Percentiles rank a stretch among this genome's conserved stretches.
These are phyloP conservation scores for Calonectria leucothoes DNA, from an alignment of 2,329 filamentous ascomycete genomes.

Conservation along the genomic window DNA sequence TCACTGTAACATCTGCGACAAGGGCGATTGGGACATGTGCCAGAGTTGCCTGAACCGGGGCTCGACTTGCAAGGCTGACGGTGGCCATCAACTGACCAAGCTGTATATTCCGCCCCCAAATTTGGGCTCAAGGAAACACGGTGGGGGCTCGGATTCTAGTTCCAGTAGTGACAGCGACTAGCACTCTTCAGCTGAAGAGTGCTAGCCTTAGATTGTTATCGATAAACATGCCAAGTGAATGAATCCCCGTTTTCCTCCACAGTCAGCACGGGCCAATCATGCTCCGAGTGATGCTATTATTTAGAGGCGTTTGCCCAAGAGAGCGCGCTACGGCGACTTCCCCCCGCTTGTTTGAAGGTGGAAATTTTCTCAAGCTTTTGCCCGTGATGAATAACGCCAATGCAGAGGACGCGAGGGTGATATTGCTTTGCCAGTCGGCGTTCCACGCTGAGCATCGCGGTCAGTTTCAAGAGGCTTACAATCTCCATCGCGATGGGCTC, in stretches of 20 bases:
- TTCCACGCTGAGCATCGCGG: background rate
- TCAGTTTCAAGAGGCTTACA: background rate
- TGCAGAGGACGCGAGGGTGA: background rate
- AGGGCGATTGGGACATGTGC: conserved; percentile 27
- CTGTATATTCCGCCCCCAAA: background rate
- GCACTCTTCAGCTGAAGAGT: background rate
- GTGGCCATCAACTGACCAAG: background rate
- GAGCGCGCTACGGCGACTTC: too few relatives aligned
- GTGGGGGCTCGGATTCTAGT: background rate
- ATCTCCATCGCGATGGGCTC: background rate
- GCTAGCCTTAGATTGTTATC: background rate
- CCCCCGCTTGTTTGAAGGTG: background rate
- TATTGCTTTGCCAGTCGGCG: background rate
- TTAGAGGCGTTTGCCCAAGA: background rate
- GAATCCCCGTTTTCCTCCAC: background rate
- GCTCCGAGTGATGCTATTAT: background rate
- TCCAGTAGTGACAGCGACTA: conserved; percentile 9
- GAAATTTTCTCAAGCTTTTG: background rate
- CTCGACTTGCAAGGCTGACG: conserved; percentile 13
- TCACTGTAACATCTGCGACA: conserved; percentile 19
- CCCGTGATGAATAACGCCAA: background rate
- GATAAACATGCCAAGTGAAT: background rate
- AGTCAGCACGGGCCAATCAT: background rate
- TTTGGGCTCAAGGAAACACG: background rate
- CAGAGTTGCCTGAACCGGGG: conserved; percentile 27